A percentile compares a stretch with the other conserved stretches of the same genome.
Conservation (phyloP, 495 filamentous ascomycete species). For the Talaromyces liani region DNA sequence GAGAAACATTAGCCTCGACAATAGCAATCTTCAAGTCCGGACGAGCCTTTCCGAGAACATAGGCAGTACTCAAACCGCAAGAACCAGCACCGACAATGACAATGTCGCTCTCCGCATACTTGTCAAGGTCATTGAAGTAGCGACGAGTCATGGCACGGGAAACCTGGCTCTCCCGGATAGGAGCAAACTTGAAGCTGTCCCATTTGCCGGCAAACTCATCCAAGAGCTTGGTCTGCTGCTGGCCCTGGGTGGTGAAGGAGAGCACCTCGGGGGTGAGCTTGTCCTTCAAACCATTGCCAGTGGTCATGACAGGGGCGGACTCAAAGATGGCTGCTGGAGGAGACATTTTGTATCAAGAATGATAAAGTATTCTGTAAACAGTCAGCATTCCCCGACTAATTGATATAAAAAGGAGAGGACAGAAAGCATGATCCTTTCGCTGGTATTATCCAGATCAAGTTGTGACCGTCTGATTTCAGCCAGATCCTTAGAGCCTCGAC, state of each 20-base stretch:
- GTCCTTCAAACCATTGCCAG: constrained; percentile 38
- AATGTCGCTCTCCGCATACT: constrained; percentile 83
- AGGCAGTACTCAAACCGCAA: constrained; percentile 77
- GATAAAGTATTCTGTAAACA: constrained; percentile 22
- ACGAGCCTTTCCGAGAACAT: constrained; percentile 73
- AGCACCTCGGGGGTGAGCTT: constrained; percentile 33
- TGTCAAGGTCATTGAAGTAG: constrained; percentile 85
- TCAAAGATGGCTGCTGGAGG: constrained; percentile 57
- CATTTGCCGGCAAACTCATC: constrained; percentile 60
- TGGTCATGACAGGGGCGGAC: constrained; percentile 21
- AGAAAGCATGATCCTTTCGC: constrained; percentile 92
- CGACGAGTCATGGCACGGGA: constrained; percentile 86
- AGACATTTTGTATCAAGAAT: constrained; percentile 55
- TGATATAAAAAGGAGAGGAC: constrained; percentile 20
- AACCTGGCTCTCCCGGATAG: constrained; percentile 85
- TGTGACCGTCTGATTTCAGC: constrained; percentile 95
- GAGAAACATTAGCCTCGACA: constrained; percentile 78
- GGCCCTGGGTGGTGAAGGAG: constrained; percentile 27
- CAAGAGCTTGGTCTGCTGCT: constrained; percentile 45
- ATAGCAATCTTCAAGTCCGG: constrained; percentile 89
- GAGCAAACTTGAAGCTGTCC: constrained; percentile 72
- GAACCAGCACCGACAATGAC: constrained; percentile 87
- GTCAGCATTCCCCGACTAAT: constrained; percentile 27
- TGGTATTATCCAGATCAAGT: constrained; percentile 99
- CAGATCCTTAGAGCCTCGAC: constrained; percentile 16